Base-by-base conservation (phyloP, 371 early-diverging fungal species). In the Mortierella polycephala region DNA sequence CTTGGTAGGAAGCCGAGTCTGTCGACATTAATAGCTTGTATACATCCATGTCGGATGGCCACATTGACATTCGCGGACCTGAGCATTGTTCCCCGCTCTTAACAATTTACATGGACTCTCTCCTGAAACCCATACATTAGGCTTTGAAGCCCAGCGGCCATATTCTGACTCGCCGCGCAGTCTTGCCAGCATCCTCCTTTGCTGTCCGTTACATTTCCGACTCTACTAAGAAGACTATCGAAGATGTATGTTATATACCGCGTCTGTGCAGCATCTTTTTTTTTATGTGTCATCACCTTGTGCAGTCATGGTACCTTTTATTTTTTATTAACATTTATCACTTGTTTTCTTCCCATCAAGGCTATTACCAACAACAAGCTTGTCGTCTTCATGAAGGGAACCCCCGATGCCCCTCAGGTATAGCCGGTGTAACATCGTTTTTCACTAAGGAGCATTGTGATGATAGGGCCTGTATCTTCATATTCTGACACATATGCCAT, bases 331-430 rank as follows among this genome's bases (percentile, higher is more conserved):
- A 57, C 16, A 57, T 0, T 20, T n/a, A 57, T 37, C 14, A 30
- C 9, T 23, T 16, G 1, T n/a, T 51, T 6, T 44, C n/a, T 14
- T 44, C 14, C 18, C 45, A 14, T 30, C 21, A 10, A 56, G 81
- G 81, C 69, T 20, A 52, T 71, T 42, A 21, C 56, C 40, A 18
- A 69, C 45, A 69, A 80, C 74, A 72, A 69, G 69, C 67, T 64
- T 3, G 80, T 73, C 51, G 74, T 98, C 56, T 98, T 96, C 80
- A 97, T 98, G 97, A 98, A 98, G 88, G 98, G 98, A 80, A 95
- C 95, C 54, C 95, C 95, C 58, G 91, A 93, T 62, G 86, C 87
- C 45, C 98, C 98, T 52, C 87, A 90, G 92, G 91, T 90, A 85
- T 69, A 7, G 30, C 7, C 7, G n/a, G 5, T 52, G 3, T 30